Evolutionary conservation across 2,329 filamentous ascomycete genomes (phyloP).

Genomic region (Elsinoe ampelina): DNA sequence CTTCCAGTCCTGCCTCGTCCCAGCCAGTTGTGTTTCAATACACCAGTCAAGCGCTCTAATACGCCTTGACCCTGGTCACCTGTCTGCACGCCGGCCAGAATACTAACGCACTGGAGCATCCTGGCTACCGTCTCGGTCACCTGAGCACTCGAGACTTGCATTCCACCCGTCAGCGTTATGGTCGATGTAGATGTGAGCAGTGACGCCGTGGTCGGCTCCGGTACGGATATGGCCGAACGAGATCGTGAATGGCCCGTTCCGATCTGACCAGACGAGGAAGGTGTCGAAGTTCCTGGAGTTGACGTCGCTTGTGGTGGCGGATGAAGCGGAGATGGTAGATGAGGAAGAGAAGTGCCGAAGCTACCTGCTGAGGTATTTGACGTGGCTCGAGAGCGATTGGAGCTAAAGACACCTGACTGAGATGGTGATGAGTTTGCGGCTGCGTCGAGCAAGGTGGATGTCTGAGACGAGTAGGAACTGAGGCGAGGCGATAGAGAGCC

Average conservation of each 20-base stretch:
- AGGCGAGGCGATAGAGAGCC: constrained; percentile 63
- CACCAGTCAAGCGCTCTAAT: constrained; percentile 73
- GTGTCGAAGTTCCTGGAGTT: constrained; percentile 18
- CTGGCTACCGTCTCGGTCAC: constrained; percentile 89
- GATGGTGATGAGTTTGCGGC: constrained; percentile 32
- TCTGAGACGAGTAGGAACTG: constrained; percentile 71
- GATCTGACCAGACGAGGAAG: neutral
- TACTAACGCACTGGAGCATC: constrained; percentile 93
- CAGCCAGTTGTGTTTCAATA: constrained; percentile 94
- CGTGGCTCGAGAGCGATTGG: constrained; percentile 62
- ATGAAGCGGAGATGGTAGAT: constrained; percentile 23
- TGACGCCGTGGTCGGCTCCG: constrained; percentile 17
- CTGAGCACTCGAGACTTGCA: constrained; percentile 43
- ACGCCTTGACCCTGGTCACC: constrained; percentile 65
- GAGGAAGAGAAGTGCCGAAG: constrained; percentile 33
- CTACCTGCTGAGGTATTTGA: constrained; percentile 61
- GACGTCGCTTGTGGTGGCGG: constrained; percentile 18
- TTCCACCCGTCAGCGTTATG: constrained; percentile 32
- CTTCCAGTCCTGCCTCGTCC: constrained; percentile 80
- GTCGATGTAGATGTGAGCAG: constrained; percentile 28
- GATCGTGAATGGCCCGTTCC: constrained; percentile 18
- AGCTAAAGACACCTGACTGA: constrained; percentile 32
- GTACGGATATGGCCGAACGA: constrained; percentile 8
- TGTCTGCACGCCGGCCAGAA: constrained; percentile 67
- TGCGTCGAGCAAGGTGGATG: constrained; percentile 67